Base-by-base conservation (phyloP, 805 yeast genomes). In the Starmerella asiatica region DNA sequence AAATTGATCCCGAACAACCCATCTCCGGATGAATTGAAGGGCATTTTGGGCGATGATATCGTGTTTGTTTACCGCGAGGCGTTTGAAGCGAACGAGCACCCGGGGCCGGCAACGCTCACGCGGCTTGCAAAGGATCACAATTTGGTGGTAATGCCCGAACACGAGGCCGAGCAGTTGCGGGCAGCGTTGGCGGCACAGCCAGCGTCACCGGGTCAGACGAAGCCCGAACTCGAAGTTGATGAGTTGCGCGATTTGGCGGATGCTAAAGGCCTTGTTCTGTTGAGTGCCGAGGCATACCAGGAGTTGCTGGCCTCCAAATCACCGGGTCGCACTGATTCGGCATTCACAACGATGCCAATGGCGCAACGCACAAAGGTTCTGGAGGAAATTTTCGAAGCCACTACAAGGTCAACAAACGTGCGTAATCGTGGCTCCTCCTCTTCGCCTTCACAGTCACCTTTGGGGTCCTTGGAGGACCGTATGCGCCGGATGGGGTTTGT, bases 401-500 rank as follows among this genome's bases (percentile, higher is more conserved):
- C 26, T 14, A 21, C 36, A 36, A 32, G 43, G 12, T 21, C 33
- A 4, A 36, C 36, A n/a, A 20, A 18, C n/a, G 34, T 45, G 2
- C 35, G 36, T 15, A 14, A 45, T 2, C 36, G 41, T 5, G 18
- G 26, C 3, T 6, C 6, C 27, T 17, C 8, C 21, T 30, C 33
- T 8, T 21, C 18, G 5, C 11, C 18, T 16, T 17, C 11, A 9
- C 32, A 38, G 3, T 34, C 41, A 17, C 37, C 42, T 2, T 40
- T 48, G 5, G 56, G 52, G 19, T 51, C 55, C 33, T 47, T 60
- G 19, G 53, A 46, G 19, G 58, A 54, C 21, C 50, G 59, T 3
- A 45, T 56, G 39, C 49, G 46, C 19, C 47, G 55, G 2, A 49
- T 60, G 9, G 64, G 64, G 4, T 57, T 51, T 32, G 55, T 57